Base-by-base conservation (phyloP, 176 grass and related monocot genomes). In the Ananas comosus region DNA sequence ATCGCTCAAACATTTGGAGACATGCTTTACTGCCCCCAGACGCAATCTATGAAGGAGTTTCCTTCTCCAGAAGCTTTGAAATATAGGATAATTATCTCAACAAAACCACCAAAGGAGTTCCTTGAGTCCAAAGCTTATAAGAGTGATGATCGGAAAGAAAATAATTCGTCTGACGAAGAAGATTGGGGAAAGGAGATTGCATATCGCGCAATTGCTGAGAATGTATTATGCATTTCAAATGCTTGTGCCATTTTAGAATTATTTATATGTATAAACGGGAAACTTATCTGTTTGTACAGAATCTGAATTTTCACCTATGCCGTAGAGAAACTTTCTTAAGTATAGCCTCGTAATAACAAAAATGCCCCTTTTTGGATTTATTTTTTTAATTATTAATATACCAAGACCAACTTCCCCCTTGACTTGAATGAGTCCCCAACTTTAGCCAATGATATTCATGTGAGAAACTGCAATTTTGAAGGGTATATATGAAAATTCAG, bases 41-140 rank as follows among this genome's bases (percentile, higher is more conserved):
- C 77, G 47, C 86, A 97, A 50, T 51, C 73, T 68, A 48, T 85
- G 80, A 87, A 85, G 58, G 93, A 90, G 80, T 85, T 97, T 51
- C 93, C 93, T 18, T 97, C 93, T 85, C 93, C 93, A 64, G 79
- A 90, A 79, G 51, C 79, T 85, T 80, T 97, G 53, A 87, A 90
- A 77, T 79, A 67, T 14, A 85, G 48, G 28, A 85, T 97, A 80
- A 97, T 97, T 51, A 92, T 97, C 74, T 97, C 93, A 28, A 97
- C 93, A 54, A 97, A 97, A 79, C 88, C 93, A 23, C 93, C 93
- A 72, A 82, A 92, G 83, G 85, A 97, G 53, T 90, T 83, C 65
- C 84, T 96, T 42, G 83, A 92, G 80, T 65, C 65, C 33, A 83
- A 85, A 74, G 80, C 71, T 68, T 57, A 61, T 61, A 80, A 79